Conservation (phyloP, 352 stramenopile genomes). For the Phytophthora constricta region DNA sequence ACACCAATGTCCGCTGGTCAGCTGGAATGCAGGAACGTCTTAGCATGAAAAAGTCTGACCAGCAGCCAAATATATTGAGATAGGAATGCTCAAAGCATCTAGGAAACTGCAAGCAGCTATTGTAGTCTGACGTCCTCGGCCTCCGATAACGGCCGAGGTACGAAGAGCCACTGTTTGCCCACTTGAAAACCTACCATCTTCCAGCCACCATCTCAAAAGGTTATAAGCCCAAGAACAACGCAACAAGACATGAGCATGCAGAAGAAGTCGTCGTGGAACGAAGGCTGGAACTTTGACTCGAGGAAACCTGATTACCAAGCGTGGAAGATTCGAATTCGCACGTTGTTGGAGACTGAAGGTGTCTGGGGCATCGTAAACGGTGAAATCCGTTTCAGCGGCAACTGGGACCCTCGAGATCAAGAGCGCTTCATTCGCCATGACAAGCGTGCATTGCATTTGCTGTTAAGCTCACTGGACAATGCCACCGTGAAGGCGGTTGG, state of each 20-base stretch:
- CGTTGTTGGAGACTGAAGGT: not conserved
- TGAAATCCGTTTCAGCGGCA: not conserved
- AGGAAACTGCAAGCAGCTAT: too few species aligned
- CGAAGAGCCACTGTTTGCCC: too few species aligned
- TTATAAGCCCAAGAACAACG: constrained; percentile 1
- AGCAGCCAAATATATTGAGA: too few species aligned
- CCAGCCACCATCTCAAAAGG: too few species aligned
- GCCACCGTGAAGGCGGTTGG: not conserved
- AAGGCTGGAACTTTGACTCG: constrained; percentile 23
- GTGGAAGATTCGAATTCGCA: not conserved
- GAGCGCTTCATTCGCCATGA: not conserved
- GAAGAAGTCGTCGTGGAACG: not conserved
- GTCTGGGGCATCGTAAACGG: not conserved
- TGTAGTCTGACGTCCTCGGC: too few species aligned
- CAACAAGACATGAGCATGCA: not conserved
- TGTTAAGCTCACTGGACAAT: not conserved
- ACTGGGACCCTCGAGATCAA: not conserved
- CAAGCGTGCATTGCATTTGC: not conserved
- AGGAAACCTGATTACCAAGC: not conserved
- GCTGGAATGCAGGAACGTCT: not conserved
- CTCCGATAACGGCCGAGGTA: too few species aligned
- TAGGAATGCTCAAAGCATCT: too few species aligned
- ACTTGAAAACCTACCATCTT: too few species aligned
- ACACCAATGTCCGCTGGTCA: not conserved
- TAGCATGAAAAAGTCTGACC: not conserved